Percentiles rank a stretch among this genome's conserved stretches.
Conservation (phyloP, 495 filamentous ascomycete genomes). For the Lepidopterella palustris region DNA sequence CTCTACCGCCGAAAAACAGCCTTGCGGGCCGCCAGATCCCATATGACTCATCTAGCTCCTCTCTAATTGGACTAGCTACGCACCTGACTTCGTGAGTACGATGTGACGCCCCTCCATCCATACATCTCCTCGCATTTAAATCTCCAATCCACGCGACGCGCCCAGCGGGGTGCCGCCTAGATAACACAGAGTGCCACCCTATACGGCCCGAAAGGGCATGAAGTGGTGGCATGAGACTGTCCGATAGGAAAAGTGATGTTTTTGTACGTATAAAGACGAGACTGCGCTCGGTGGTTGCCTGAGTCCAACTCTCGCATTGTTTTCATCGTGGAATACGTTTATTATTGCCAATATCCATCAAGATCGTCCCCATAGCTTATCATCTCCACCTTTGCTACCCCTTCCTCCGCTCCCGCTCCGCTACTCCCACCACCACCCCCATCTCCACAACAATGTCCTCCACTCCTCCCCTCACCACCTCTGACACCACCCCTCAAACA, state of each 20-base stretch:
- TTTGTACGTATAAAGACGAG: no score
- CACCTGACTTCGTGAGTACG: background rate
- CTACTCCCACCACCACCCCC: background rate
- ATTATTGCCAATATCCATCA: background rate
- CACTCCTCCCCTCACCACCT: background rate
- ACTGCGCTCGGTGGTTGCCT: no score
- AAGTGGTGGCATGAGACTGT: no score
- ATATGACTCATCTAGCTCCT: background rate
- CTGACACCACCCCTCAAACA: background rate
- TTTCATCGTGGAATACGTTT: background rate
- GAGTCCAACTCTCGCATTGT: background rate
- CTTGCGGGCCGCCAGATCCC: background rate
- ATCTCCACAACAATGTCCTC: background rate
- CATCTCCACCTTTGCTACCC: background rate
- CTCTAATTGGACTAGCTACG: background rate
- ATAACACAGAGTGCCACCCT: background rate
- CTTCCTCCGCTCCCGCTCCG: background rate
- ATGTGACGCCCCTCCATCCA: background rate
- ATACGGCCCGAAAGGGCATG: no score
- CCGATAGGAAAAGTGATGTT: no score
- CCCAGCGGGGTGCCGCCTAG: background rate
- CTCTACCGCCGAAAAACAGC: background rate
- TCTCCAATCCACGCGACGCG: background rate
- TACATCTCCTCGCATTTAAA: no score
- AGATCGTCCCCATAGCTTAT: background rate